Base-by-base conservation (phyloP, 1,284 basidiomycete genomes). In the Trametes hirsuta region DNA sequence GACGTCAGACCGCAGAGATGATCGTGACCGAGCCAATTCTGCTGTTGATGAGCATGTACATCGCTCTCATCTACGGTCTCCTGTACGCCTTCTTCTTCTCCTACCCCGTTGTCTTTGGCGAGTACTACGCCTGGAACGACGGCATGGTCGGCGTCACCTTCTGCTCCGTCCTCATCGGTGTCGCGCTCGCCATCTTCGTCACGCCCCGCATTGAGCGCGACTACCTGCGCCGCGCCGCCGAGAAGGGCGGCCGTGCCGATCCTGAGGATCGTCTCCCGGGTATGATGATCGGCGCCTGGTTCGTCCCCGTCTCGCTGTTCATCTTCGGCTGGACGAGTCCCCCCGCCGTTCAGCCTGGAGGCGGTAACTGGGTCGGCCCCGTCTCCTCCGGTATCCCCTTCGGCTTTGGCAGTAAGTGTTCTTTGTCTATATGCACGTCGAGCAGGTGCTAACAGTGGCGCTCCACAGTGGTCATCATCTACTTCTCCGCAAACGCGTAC, bases 131-230 rank as follows among this genome's bases (percentile, higher is more conserved):
- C 8, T 85, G 90, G 75, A 84, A 83, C 37, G 74, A 81, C 47
- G 78, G 79, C n/a, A 78, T 88, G 64, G 75, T 76, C 41, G 87
- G 88, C n/a, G 78, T 92, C 25, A 80, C 88, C 47, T 90, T 91
- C 75, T 84, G 89, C 61, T 87, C 87, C 21, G 82, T 91, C 48
- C 86, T 86, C 22, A 81, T 91, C 55, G 88, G 88, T 6, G 84
- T 86, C 0, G 79, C 79, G 0, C 56, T 86, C 14, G 85, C 84
- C 34, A 79, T 83, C 1, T 37, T 75, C 25, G 69, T 83, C 58
- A 86, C 83, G 58, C 72, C 77, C 22, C 72, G 70, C 57, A 65
- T 73, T 47, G 67, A 73, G 53, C 68, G 71, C 4, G 69, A 74
- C 58, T 80, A 81, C 64, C 71, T 71, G 22, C 63, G 55, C 18